These are phyloP conservation scores for Cercospora berteroae DNA, from an alignment of 2,329 filamentous ascomycete species.

Conservation along the genomic window DNA sequence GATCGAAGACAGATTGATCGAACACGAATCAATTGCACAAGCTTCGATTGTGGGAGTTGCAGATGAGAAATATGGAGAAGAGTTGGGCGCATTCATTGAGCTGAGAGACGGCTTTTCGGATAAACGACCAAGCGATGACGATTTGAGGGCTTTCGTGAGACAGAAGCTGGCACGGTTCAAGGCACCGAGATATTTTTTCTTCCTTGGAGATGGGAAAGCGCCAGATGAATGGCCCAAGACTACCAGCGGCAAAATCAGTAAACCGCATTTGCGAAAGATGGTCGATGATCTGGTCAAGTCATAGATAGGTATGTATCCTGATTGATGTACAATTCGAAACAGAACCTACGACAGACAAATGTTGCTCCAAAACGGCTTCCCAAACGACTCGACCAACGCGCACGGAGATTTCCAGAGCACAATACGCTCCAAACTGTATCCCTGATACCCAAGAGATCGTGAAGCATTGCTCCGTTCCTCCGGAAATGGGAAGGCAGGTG, in stretches of 20 bases:
- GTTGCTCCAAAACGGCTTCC: neutral
- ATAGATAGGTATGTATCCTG: neutral
- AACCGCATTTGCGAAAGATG: slow-evolving; percentile 29
- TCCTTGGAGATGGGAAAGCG: slow-evolving; percentile 27
- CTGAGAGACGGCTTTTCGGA: slow-evolving; percentile 26
- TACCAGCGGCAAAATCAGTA: slow-evolving; percentile 31
- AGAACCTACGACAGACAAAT: neutral
- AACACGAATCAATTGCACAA: slow-evolving; percentile 28
- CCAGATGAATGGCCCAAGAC: slow-evolving; percentile 32
- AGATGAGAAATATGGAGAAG: slow-evolving; percentile 34
- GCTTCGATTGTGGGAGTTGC: slow-evolving; percentile 31
- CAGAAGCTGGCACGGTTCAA: slow-evolving; percentile 31
- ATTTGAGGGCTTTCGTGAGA: slow-evolving; percentile 25
- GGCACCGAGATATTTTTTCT: slow-evolving; percentile 31
- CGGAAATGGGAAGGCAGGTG: neutral
- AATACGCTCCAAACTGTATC: neutral
- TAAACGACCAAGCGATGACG: slow-evolving; percentile 24
- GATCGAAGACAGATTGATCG: slow-evolving; percentile 31
- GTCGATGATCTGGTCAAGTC: slow-evolving; percentile 22
- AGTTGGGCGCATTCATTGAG: slow-evolving; percentile 36
- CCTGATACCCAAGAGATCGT: neutral
- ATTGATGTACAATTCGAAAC: neutral
- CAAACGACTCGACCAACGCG: neutral
- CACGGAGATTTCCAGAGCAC: neutral
- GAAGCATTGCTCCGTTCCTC: neutral